Conservation (phyloP, 768 basidiomycete species). For the Macrolepiota albuminosa region DNA sequence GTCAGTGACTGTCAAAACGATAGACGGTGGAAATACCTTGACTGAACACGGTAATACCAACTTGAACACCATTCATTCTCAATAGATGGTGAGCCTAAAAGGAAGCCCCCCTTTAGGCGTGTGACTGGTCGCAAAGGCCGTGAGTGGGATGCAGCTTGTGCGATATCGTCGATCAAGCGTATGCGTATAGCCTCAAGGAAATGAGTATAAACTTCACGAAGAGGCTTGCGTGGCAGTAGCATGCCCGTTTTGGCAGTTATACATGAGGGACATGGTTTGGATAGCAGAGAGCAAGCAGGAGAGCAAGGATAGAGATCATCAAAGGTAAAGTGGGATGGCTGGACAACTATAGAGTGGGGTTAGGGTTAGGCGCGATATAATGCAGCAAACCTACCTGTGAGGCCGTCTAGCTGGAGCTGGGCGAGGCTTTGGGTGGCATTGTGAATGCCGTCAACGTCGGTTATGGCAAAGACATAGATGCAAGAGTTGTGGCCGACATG, state of each 20-base stretch:
- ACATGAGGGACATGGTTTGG: conserved; percentile 36
- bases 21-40: conserved; percentile 31
- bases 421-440: conserved; percentile 28
- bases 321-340: conserved; percentile 41
- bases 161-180: conserved; percentile 49
- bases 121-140: conserved; percentile 34
- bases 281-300: conserved; percentile 34
- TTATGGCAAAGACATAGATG: conserved; percentile 58
- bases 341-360: conserved; percentile 32
- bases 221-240: conserved; percentile 37
- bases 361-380: conserved; percentile 15
- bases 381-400: conserved; percentile 41
- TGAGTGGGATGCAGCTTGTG: conserved; percentile 30
- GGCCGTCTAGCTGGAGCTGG: conserved; percentile 40
- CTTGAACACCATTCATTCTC: conserved; percentile 59
- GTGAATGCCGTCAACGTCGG: conserved; percentile 27
- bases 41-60: conserved; percentile 53
- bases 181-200: conserved; percentile 65
- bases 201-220: conserved; percentile 38
- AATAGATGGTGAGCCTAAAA: conserved; percentile 42
- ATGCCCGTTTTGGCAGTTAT: conserved; percentile 15
- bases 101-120: conserved; percentile 57
- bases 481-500: conserved; percentile 37
- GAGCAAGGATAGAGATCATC: conserved; percentile 52
- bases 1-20: conserved; percentile 10